Conservation (phyloP, 2,329 filamentous ascomycete genomes). For the Stagonosporopsis cucurbitacearum region DNA sequence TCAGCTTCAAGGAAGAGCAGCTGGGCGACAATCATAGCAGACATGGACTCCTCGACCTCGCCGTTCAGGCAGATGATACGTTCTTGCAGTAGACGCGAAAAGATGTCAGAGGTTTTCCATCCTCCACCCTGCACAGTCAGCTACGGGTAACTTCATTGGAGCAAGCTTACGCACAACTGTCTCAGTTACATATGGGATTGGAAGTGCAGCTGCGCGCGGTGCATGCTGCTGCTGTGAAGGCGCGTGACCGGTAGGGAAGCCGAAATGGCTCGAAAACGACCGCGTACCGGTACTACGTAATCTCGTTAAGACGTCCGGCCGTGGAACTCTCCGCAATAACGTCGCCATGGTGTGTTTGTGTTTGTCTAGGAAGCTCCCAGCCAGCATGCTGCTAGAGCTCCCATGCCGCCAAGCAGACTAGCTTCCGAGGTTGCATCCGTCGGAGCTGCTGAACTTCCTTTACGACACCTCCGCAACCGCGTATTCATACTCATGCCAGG, state of each 20-base stretch:
- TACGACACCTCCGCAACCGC: slow-evolving; percentile 6
- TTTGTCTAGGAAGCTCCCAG: slow-evolving; percentile 3
- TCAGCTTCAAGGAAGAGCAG: slow-evolving; percentile 98
- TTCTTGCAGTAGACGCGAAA: slow-evolving; percentile 65
- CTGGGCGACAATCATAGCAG: slow-evolving; percentile 93
- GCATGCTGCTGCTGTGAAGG: slow-evolving; percentile 23
- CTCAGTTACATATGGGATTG: slow-evolving; percentile 60
- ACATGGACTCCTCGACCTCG: slow-evolving; percentile 85
- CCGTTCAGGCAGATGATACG: slow-evolving; percentile 95
- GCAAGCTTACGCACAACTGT: slow-evolving; percentile 49
- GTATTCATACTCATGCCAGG: slow-evolving; percentile 36
- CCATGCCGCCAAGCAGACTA: slow-evolving; percentile 22
- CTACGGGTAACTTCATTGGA: background rate
- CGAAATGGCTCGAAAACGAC: slow-evolving; percentile 34
- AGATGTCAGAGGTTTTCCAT: slow-evolving; percentile 59
- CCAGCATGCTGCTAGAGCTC: slow-evolving; percentile 17
- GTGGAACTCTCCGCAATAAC: slow-evolving; percentile 35
- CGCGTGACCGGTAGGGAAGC: slow-evolving; percentile 31
- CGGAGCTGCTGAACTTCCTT: slow-evolving; percentile 11
- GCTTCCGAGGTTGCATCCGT: slow-evolving; percentile 28
- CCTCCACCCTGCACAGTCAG: slow-evolving; percentile 55
- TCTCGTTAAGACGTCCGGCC: slow-evolving; percentile 23
- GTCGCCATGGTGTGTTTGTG: slow-evolving; percentile 40
- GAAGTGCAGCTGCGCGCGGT: slow-evolving; percentile 50
- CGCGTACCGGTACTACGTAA: slow-evolving; percentile 26